These are phyloP conservation scores for Suillus sp. DNA, from an alignment of 768 basidiomycete genomes.

Conservation along the genomic window DNA sequence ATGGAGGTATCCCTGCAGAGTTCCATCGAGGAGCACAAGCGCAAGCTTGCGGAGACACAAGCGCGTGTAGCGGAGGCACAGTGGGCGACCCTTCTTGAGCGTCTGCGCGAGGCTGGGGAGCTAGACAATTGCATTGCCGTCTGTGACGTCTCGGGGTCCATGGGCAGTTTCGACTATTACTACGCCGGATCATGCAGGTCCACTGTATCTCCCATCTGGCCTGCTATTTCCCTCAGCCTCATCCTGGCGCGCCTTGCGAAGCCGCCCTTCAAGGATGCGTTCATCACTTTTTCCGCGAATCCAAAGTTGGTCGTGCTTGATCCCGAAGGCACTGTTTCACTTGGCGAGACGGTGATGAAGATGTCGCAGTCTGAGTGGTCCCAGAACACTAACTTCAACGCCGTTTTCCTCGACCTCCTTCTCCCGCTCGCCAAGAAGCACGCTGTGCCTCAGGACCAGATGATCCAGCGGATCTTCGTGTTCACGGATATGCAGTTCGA, in stretches of 20 bases:
- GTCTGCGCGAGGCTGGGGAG: constrained; percentile 53
- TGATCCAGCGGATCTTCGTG: constrained; percentile 76
- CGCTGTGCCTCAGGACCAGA: constrained; percentile 62
- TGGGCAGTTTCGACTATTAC: constrained; percentile 43
- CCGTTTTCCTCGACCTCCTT: constrained; percentile 63
- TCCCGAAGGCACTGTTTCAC: constrained; percentile 31
- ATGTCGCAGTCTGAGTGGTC: constrained; percentile 48
- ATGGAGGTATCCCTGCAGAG: background rate
- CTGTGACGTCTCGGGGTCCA: constrained; percentile 77
- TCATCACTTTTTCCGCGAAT: constrained; percentile 65
- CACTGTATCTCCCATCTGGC: constrained; percentile 50
- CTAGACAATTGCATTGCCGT: constrained; percentile 65
- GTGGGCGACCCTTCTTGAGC: constrained; percentile 61
- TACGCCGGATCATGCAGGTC: constrained; percentile 10
- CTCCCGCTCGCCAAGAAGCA: constrained; percentile 60
- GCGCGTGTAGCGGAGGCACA: constrained; percentile 59
- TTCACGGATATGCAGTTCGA: constrained; percentile 86
- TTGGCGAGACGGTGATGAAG: constrained; percentile 38
- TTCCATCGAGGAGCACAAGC: constrained; percentile 29
- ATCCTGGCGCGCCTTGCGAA: constrained; percentile 61
- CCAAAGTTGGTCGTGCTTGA: constrained; percentile 57
- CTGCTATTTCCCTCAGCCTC: constrained; percentile 66
- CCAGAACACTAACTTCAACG: constrained; percentile 63
- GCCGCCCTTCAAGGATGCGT: constrained; percentile 63
- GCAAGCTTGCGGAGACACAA: constrained; percentile 37